phyloP scores from a whole-genome alignment of 805 yeast species.

The Saccharomycopsis fodiens region DNA sequence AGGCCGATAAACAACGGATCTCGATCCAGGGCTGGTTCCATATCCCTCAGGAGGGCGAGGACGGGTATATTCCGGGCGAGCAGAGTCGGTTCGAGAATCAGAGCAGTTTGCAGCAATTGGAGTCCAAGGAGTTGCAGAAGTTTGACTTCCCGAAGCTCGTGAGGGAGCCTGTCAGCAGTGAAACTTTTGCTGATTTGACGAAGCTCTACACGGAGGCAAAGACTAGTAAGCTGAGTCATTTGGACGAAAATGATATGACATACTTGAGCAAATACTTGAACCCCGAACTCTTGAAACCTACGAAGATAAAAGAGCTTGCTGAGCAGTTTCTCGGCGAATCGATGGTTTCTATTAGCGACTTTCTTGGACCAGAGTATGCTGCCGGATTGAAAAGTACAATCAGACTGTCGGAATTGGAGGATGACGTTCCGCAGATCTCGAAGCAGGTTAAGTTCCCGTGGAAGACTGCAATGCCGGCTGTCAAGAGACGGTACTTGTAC shows the following conservation, averaged over 20 bases:
- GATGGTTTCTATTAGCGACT: slow-evolving; percentile 54
- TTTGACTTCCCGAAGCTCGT: slow-evolving; percentile 72
- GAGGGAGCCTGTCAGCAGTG: slow-evolving; percentile 35
- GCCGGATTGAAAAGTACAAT: slow-evolving; percentile 37
- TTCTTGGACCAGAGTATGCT: slow-evolving; percentile 54
- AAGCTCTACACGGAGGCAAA: slow-evolving; percentile 35
- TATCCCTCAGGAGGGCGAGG: slow-evolving; percentile 90
- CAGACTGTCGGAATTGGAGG: slow-evolving; percentile 53
- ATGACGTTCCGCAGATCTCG: slow-evolving; percentile 48
- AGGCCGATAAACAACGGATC: slow-evolving; percentile 81
- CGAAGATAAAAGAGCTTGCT: slow-evolving; percentile 36
- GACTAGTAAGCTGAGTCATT: slow-evolving; percentile 21
- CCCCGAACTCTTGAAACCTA: slow-evolving; percentile 37
- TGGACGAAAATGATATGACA: slow-evolving; percentile 35
- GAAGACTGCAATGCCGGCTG: slow-evolving; percentile 91
- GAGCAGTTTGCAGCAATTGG: slow-evolving; percentile 73
- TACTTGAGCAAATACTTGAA: slow-evolving; percentile 52
- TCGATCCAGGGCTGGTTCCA: slow-evolving; percentile 99
- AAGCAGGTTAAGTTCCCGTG: slow-evolving; percentile 63
- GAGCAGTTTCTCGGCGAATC: slow-evolving; percentile 59
- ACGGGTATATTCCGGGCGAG: slow-evolving; percentile 75
- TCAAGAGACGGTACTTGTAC: slow-evolving; percentile 80
- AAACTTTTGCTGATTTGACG: slow-evolving; percentile 28
- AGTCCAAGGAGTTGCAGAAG: slow-evolving; percentile 67
- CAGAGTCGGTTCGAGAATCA: slow-evolving; percentile 69